Percentiles rank a stretch among this genome's conserved stretches.
These are phyloP conservation scores for Quercus tomentella DNA, from an alignment of 331 rosid genomes.

Conservation along the genomic window DNA sequence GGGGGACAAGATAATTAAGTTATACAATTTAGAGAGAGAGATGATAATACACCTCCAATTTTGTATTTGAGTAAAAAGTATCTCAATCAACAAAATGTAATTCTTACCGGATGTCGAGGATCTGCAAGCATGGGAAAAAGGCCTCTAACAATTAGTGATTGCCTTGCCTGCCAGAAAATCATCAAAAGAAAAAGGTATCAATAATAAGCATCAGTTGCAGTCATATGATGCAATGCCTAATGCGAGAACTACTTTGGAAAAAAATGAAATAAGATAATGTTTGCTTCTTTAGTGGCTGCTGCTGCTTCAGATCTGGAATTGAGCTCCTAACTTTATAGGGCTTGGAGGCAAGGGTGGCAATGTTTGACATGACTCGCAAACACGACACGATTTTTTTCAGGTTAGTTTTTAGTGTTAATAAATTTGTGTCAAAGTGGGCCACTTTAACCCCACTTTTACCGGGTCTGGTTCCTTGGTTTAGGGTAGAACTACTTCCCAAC, in stretches of 20 bases:
- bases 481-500: neutral
- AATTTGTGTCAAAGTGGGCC: too few species aligned
- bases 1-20: too few species aligned
- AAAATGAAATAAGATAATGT: neutral
- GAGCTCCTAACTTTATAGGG: too few species aligned
- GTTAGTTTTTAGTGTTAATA: too few species aligned
- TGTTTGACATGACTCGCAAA: too few species aligned
- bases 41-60: too few species aligned
- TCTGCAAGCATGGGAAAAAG: conserved; percentile 98
- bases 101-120: conserved; percentile 97
- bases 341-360: too few species aligned
- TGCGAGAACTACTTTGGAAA: neutral
- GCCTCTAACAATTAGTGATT: conserved; percentile 90
- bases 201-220: neutral
- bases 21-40: neutral
- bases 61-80: neutral
- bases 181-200: neutral
- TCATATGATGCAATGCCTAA: neutral
- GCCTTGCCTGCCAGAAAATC: conserved; percentile 78
- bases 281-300: too few species aligned
- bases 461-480: neutral
- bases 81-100: neutral
- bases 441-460: too few species aligned
- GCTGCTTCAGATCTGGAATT: too few species aligned
- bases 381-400: too few species aligned